Conservation (phyloP, 1,139 yeast species). For the Taphrina confusa region DNA sequence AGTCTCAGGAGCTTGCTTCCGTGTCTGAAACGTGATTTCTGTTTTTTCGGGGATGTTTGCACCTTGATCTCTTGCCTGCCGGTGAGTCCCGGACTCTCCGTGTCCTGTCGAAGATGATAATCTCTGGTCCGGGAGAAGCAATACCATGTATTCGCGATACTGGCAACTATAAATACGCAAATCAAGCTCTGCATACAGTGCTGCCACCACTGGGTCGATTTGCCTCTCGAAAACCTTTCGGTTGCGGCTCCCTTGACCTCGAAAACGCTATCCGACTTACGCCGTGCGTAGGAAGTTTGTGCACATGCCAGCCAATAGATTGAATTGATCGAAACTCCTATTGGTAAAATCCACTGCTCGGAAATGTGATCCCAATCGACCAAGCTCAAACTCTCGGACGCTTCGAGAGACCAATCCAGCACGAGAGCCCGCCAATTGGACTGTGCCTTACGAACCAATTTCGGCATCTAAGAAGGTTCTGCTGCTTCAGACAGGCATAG, state of each 20-base stretch:
- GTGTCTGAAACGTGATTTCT: conserved; percentile 51
- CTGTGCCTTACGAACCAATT: conserved; percentile 7
- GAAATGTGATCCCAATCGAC: conserved; percentile 19
- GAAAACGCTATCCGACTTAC: neutral
- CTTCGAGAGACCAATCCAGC: conserved; percentile 7
- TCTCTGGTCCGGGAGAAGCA: conserved; percentile 23
- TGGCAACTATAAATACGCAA: neutral
- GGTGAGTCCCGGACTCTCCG: neutral
- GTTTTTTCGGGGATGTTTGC: neutral
- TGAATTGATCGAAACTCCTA: conserved; percentile 9
- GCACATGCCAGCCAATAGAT: conserved; percentile 19
- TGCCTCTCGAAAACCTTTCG: neutral
- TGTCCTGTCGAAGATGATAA: neutral
- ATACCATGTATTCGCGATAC: conserved; percentile 7
- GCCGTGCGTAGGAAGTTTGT: neutral
- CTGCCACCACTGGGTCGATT: neutral
- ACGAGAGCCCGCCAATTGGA: conserved; percentile 1
- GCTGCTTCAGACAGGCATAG: too few species aligned
- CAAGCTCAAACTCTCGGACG: conserved; percentile 13
- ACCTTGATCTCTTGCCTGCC: neutral
- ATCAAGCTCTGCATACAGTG: neutral
- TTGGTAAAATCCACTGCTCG: conserved; percentile 9
- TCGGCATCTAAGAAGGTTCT: conserved; percentile 15
- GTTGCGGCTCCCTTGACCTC: neutral
- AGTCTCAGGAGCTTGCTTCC: too few species aligned